Base-by-base conservation (phyloP, 257 asterid species). In the Parsonsia alboflavescens region DNA sequence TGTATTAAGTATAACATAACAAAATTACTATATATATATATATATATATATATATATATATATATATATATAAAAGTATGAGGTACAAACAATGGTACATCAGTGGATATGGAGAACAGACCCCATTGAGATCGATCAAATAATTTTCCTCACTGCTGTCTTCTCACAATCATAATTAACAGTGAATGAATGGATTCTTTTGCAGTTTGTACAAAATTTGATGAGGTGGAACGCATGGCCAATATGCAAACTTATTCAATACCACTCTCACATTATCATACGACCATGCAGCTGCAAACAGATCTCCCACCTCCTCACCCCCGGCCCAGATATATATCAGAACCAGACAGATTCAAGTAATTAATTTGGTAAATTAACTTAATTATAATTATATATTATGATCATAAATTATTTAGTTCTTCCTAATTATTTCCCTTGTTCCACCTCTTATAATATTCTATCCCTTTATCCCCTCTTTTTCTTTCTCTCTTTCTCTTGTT, bases 61-160 rank as follows among this genome's bases (percentile, higher is more conserved):
- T n/a, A n/a, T n/a, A n/a, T n/a, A n/a, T n/a, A n/a, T n/a, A n/a
- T n/a, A n/a, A n/a, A n/a, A n/a, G n/a, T n/a, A n/a, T n/a, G n/a
- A 33, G 39, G 39, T 33, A 33, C 39, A 33, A 33, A 15, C n/a
- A 16, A 16, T 22, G n/a, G 11, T 21, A 21, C 10, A 54, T 54
- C 28, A 21, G 7, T 33, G 39, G 65, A 59, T 39, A 59, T 26
- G n/a, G 19, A 59, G 7, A 24, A 59, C 22, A 26, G 65, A 26
- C 65, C 65, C 65, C 21, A 52, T 52, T 6, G 1, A 61, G 39
- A 61, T 6, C 0, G 26, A 63, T 30, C 48, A 17, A 63, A 63
- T 63, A 63, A 63, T 6, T 63, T 36, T 17, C 26, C 46, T 63
- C 69, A 63, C 69, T 63, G 69, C 69, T 63, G 69, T 63, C 69